Percentiles rank a stretch among this genome's conserved stretches.
These are phyloP conservation scores for Nitzschia sp. DNA, from an alignment of 108 stramenopile genomes.

Conservation along the genomic window DNA sequence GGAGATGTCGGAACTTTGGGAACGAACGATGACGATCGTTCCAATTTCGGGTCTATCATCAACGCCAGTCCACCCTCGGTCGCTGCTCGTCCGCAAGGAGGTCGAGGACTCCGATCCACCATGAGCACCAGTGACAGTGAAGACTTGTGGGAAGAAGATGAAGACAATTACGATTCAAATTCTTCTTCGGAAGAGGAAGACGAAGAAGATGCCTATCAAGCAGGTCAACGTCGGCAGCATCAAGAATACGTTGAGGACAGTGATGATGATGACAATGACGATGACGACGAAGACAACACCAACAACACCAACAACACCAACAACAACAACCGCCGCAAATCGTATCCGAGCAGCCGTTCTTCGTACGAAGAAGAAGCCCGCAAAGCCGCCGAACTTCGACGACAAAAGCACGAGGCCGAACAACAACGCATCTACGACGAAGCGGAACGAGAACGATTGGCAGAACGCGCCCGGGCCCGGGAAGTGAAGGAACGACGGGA, in stretches of 20 bases:
- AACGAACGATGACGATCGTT: too few species aligned
- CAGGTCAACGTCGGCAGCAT: neutral
- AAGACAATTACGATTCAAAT: neutral
- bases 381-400: neutral
- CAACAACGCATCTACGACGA: neutral
- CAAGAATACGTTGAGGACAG: neutral
- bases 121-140: neutral
- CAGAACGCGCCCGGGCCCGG: constrained; percentile 1
- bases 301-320: too few species aligned
- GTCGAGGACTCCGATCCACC: neutral
- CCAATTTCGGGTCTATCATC: neutral
- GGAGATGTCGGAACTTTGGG: neutral
- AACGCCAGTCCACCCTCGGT: neutral
- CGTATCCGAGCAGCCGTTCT: neutral
- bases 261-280: neutral
- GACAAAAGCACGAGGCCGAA: neutral
- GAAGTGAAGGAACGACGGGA: neutral
- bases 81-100: neutral
- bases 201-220: neutral
- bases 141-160: neutral
- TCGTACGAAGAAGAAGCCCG: constrained; percentile 3
- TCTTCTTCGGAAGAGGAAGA: neutral
- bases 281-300: neutral
- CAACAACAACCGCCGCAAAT: neutral
- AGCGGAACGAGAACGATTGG: neutral